These are phyloP conservation scores for Sextonia rubra DNA, from an alignment of 164 flowering plant species.

Conservation along the genomic window DNA sequence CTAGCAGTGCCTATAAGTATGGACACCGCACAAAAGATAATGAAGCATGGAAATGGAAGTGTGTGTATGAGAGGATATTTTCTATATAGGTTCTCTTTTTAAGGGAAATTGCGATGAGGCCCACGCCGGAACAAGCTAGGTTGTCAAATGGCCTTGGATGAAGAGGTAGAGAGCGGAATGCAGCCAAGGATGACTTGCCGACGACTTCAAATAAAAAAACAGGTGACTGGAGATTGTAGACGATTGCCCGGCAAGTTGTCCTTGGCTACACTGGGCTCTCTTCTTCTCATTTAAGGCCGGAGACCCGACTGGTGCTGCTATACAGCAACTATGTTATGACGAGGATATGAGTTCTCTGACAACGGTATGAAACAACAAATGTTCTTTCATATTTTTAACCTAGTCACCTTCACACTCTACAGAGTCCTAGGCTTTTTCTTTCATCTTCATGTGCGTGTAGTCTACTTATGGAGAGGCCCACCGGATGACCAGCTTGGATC, in stretches of 20 bases:
- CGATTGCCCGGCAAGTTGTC: conserved; percentile 25
- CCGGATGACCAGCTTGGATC: too few species aligned
- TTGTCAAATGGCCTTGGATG: conserved; percentile 18
- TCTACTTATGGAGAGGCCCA: too few species aligned
- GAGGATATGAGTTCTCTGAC: too few species aligned
- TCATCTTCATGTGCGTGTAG: too few species aligned
- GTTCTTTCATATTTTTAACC: too few species aligned
- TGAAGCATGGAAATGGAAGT: background rate
- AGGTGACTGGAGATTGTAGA: background rate
- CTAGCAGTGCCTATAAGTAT: background rate
- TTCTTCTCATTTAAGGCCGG: conserved; percentile 34
- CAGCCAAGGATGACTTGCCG: conserved; percentile 32
- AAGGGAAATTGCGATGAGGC: background rate
- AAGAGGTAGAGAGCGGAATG: conserved; percentile 21
- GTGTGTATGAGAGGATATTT: background rate
- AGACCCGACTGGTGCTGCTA: background rate
- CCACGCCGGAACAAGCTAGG: background rate
- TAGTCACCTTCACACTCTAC: too few species aligned
- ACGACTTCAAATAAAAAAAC: background rate
- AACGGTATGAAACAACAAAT: too few species aligned
- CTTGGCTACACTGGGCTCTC: conserved; percentile 44
- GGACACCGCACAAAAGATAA: background rate
- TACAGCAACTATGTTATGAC: background rate
- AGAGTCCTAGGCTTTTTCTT: too few species aligned
- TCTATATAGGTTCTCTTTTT: too few species aligned